These are phyloP conservation scores for Diutina siamensis DNA, from an alignment of 1,139 yeast species.

Conservation along the genomic window DNA sequence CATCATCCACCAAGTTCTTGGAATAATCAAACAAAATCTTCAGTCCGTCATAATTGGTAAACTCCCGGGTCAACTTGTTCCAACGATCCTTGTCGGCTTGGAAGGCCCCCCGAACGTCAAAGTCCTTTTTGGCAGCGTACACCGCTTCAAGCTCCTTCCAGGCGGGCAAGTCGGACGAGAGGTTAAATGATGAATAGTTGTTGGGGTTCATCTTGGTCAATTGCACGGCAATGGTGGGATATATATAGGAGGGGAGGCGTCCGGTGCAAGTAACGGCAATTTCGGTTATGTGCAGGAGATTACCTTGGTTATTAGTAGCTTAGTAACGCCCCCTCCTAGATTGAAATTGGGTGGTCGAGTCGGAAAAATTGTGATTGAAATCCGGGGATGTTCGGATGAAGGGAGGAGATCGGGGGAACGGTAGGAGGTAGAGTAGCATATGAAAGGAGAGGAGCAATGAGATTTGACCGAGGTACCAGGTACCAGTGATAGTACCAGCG, in stretches of 20 bases:
- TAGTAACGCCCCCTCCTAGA: too few relatives aligned
- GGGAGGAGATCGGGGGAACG: too few relatives aligned
- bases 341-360: too few relatives aligned
- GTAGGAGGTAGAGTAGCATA: too few relatives aligned
- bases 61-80: constrained; percentile 62
- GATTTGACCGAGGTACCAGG: too few relatives aligned
- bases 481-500: too few relatives aligned
- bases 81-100: constrained; percentile 63
- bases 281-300: not conserved
- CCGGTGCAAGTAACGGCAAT: not conserved
- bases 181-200: constrained; percentile 30
- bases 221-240: not conserved
- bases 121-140: constrained; percentile 47
- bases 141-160: constrained; percentile 70
- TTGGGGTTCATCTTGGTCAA: not conserved
- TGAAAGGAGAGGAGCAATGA: too few relatives aligned
- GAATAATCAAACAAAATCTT: constrained; percentile 89
- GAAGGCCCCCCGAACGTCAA: constrained; percentile 72
- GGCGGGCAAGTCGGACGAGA: constrained; percentile 68
- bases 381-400: too few relatives aligned
- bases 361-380: too few relatives aligned
- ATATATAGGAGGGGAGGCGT: constrained; percentile 2
- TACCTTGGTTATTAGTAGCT: too few relatives aligned
- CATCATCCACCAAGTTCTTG: constrained; percentile 84
- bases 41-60: constrained; percentile 75